These are phyloP conservation scores for Volvariella surrecta DNA, from an alignment of 1,284 basidiomycete species.

Conservation along the genomic window DNA sequence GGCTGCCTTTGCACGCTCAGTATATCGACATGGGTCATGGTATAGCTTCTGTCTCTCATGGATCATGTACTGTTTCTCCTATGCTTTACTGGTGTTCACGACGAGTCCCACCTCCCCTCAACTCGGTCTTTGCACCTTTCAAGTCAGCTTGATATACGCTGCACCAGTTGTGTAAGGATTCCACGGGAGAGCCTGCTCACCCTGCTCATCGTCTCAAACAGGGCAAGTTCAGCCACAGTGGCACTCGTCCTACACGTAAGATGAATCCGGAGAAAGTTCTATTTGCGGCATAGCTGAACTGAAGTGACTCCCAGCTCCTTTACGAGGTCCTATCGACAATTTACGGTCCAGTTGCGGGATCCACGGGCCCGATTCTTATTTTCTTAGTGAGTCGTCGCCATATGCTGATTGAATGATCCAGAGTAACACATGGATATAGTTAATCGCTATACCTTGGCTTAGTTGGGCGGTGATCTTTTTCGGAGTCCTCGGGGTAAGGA, in stretches of 20 bases:
- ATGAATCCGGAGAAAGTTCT: neutral
- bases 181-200: neutral
- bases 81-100: conserved; percentile 19
- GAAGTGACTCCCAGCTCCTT: neutral
- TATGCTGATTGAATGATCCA: neutral
- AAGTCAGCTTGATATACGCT: conserved; percentile 20
- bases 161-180: conserved; percentile 19
- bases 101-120: conserved; percentile 18
- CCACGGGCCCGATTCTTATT: neutral
- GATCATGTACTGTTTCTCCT: conserved; percentile 22
- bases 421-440: conserved; percentile 7
- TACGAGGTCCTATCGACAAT: neutral
- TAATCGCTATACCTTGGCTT: neutral
- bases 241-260: conserved; percentile 19
- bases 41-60: conserved; percentile 24
- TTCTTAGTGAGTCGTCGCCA: neutral
- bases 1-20: conserved; percentile 15
- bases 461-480: conserved; percentile 16
- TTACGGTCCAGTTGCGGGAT: neutral
- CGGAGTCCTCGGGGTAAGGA: conserved; percentile 17
- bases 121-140: conserved; percentile 16
- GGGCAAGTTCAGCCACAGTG: conserved; percentile 17
- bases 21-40: conserved; percentile 21
- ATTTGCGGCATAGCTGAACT: conserved; percentile 6
- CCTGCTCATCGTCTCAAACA: conserved; percentile 5